These are phyloP conservation scores for Hortaea werneckii DNA, from an alignment of 2,329 filamentous ascomycete species.

Conservation along the genomic window DNA sequence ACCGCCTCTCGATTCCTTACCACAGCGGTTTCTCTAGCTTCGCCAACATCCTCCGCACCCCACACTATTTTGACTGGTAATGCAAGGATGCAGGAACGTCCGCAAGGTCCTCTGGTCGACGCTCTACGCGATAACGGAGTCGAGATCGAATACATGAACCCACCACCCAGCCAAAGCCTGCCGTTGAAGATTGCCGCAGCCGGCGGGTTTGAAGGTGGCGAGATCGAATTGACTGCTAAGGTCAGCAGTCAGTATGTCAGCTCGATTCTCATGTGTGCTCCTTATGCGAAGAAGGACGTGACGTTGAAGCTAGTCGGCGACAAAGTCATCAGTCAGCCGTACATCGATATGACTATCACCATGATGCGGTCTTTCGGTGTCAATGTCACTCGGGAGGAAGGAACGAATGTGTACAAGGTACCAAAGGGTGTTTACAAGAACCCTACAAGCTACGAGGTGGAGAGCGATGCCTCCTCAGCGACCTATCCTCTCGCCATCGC, in stretches of 20 bases:
- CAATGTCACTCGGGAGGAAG: conserved; percentile 59
- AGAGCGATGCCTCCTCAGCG: conserved; percentile 95
- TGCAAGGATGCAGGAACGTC: conserved; percentile 87
- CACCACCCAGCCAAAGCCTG: conserved; percentile 70
- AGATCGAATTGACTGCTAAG: conserved; percentile 86
- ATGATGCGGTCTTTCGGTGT: conserved; percentile 97
- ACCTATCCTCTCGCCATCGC: conserved; percentile 92
- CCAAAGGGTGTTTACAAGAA: conserved; percentile 76
- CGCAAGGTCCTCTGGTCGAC: conserved; percentile 87
- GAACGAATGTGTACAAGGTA: conserved; percentile 88
- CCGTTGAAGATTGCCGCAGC: conserved; percentile 75
- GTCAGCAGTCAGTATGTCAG: conserved; percentile 99
- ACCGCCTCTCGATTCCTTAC: conserved; percentile 94
- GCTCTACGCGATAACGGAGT: conserved; percentile 80
- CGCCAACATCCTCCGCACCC: conserved; percentile 48
- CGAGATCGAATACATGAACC: conserved; percentile 75
- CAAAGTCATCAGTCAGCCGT: conserved; percentile 91
- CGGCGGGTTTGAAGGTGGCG: conserved; percentile 71
- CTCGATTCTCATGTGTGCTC: conserved; percentile 90
- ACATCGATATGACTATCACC: conserved; percentile 96
- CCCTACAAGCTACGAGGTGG: conserved; percentile 75
- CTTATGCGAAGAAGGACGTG: conserved; percentile 89
- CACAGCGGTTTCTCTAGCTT: conserved; percentile 76
- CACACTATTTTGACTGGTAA: conserved; percentile 86
- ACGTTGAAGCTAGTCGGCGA: conserved; percentile 86